phyloP scores from a whole-genome alignment of 2,329 filamentous ascomycete species.

The Setomelanomma holmii region DNA sequence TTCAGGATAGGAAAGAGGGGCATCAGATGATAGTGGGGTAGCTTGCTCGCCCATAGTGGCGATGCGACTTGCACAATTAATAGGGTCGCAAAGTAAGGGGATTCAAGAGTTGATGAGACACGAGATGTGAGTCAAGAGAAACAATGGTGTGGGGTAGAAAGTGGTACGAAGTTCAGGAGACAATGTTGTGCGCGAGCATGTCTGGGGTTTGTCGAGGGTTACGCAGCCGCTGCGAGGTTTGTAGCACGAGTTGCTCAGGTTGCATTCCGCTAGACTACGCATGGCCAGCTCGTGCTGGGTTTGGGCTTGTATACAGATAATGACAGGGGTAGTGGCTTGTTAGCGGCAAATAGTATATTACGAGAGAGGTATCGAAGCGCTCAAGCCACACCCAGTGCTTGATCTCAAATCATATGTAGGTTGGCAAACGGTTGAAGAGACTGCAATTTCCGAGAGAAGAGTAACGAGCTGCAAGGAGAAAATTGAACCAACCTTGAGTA shows the following conservation, averaged over 20 bases:
- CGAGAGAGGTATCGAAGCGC: not conserved
- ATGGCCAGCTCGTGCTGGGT: constrained; percentile 6
- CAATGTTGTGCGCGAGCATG: not conserved
- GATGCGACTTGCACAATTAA: not conserved
- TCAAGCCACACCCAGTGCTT: not conserved
- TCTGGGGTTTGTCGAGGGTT: not conserved
- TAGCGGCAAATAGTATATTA: not conserved
- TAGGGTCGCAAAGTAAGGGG: not conserved
- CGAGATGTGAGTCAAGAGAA: not conserved
- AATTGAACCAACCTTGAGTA: too few relatives aligned
- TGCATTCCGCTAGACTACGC: constrained; percentile 1
- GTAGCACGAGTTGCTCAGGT: constrained; percentile 8
- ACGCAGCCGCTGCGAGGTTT: constrained; percentile 3
- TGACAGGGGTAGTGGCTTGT: not conserved
- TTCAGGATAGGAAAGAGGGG: constrained; percentile 25
- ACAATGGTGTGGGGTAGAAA: constrained; percentile 9
- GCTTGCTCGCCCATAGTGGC: constrained; percentile 16
- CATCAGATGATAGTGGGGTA: constrained; percentile 15
- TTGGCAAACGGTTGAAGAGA: too few relatives aligned
- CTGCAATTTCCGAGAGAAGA: too few relatives aligned
- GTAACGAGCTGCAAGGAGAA: too few relatives aligned
- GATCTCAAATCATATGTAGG: too few relatives aligned
- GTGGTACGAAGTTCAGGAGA: constrained; percentile 3
- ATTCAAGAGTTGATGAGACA: constrained; percentile 1
- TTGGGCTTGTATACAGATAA: not conserved